A percentile compares a stretch with the other conserved stretches of the same genome.
Evolutionary conservation across 2,329 filamentous ascomycete genomes (phyloP).

Genomic region (Pyricularia pennisetigena): DNA sequence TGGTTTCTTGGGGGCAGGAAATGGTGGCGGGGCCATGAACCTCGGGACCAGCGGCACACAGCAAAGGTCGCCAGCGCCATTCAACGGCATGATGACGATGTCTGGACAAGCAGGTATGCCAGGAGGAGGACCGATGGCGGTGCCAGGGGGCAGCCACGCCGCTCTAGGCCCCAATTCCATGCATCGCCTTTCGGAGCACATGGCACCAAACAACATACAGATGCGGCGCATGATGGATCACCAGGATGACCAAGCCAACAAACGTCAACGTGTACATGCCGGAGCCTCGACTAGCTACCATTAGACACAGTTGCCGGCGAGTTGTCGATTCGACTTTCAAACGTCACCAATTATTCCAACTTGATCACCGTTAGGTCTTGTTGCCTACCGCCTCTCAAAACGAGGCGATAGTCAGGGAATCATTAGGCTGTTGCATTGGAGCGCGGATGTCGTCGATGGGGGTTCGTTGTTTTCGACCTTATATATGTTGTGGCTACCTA

Average conservation of each 20-base stretch:
- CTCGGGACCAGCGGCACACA: slow-evolving; percentile 27
- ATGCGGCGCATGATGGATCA: slow-evolving; percentile 19
- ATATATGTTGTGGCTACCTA: not conserved
- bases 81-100: slow-evolving; percentile 23
- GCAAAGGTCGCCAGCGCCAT: slow-evolving; percentile 12
- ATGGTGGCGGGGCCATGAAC: slow-evolving; percentile 28
- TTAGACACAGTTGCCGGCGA: not conserved
- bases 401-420: not conserved
- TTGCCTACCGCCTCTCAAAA: not conserved
- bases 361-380: not conserved
- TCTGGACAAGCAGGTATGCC: slow-evolving; percentile 10
- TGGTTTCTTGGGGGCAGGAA: slow-evolving; percentile 33
- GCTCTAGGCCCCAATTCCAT: slow-evolving; percentile 7
- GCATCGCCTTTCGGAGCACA: not conserved
- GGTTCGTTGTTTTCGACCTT: not conserved
- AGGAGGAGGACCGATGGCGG: slow-evolving; percentile 13
- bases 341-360: not conserved
- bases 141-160: slow-evolving; percentile 20
- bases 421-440: not conserved
- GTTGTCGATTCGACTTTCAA: not conserved
- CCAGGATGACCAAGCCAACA: slow-evolving; percentile 34
- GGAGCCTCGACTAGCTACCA: not conserved
- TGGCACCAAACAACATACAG: slow-evolving; percentile 9
- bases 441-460: not conserved
- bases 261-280: slow-evolving; percentile 40